A percentile compares a stretch with the other conserved stretches of the same genome.
phyloP scores from a whole-genome alignment of 176 grass and related monocot genomes.

The Bolboschoenus planiculmis region DNA sequence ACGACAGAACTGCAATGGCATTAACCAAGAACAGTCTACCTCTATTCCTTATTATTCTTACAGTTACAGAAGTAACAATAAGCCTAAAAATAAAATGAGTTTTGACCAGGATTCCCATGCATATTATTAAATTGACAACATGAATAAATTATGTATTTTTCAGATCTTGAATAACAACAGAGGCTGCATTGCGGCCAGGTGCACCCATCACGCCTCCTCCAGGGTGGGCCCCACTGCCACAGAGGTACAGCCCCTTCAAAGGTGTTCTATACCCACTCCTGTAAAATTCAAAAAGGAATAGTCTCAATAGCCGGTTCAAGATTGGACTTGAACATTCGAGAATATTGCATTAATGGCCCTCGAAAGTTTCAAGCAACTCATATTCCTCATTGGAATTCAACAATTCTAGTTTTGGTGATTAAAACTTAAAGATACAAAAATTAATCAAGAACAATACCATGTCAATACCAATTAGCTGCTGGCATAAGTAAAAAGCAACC shows the following conservation, averaged over 20 bases:
- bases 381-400: background rate
- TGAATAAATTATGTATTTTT: slow-evolving; percentile 13
- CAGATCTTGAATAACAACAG: slow-evolving; percentile 59
- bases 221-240: slow-evolving; percentile 84
- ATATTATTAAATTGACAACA: background rate
- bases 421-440: background rate
- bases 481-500: background rate
- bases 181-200: slow-evolving; percentile 80
- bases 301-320: background rate
- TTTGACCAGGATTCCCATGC: background rate
- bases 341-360: background rate
- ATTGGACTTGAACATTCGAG: background rate
- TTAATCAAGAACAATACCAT: background rate
- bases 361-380: background rate
- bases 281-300: slow-evolving; percentile 5
- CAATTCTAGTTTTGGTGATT: background rate
- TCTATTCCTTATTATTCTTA: background rate
- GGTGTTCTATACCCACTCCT: slow-evolving; percentile 95
- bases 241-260: slow-evolving; percentile 81
- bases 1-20: background rate
- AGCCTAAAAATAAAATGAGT: background rate
- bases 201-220: slow-evolving; percentile 96
- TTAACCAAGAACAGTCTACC: background rate
- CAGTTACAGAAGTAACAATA: background rate
- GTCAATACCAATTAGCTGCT: background rate